Conservation (phyloP, 257 asterid species). For the Solanum habrochaites region DNA sequence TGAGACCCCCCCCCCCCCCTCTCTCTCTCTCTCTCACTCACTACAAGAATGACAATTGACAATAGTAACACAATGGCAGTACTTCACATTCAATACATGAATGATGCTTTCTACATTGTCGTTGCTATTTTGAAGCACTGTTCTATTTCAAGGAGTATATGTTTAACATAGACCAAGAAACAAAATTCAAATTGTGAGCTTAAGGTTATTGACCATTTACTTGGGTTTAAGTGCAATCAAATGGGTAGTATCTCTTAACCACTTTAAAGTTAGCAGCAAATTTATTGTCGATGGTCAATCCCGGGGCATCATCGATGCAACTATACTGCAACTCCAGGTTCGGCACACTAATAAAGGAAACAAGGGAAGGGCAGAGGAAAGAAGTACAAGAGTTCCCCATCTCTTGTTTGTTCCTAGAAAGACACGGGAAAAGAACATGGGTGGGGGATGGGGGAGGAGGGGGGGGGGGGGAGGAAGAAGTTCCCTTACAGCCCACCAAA, state of each 20-base stretch:
- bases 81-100: neutral
- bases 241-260: neutral
- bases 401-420: neutral
- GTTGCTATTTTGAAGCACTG: neutral
- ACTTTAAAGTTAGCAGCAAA: neutral
- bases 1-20: neutral
- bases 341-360: neutral
- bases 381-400: neutral
- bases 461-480: too few species aligned
- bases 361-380: neutral
- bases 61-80: neutral
- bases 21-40: neutral
- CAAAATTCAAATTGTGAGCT: neutral
- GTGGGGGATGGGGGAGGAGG: neutral
- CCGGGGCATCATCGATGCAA: neutral
- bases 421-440: neutral
- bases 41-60: neutral
- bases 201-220: too few species aligned
- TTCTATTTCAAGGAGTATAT: neutral
- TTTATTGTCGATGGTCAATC: neutral
- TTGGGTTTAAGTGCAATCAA: neutral
- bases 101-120: neutral
- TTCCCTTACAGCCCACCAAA: neutral
- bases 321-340: neutral
- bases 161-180: neutral